Evolutionary conservation across 345 rosid species (phyloP).

Genomic region (Camelina hispida): DNA sequence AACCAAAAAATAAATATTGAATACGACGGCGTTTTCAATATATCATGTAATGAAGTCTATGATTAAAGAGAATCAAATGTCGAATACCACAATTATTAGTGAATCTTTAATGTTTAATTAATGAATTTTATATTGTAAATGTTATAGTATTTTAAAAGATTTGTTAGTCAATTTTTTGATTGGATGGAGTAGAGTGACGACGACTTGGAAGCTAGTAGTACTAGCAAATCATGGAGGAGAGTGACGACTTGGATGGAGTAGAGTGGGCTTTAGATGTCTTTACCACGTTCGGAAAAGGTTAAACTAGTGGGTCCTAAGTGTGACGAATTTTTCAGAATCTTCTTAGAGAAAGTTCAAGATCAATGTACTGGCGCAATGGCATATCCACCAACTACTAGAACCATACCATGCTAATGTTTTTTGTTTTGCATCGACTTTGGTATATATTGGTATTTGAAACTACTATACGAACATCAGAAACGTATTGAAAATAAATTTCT

Average conservation of each 20-base stretch:
- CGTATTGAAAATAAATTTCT: neutral
- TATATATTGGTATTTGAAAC: too few species aligned
- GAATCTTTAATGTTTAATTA: neutral
- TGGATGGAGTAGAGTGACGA: constrained; percentile 10
- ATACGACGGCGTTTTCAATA: neutral
- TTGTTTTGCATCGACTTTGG: neutral
- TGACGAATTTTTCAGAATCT: constrained; percentile 33
- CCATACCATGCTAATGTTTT: neutral
- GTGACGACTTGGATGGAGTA: too few species aligned
- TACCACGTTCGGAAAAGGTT: neutral
- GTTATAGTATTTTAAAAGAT: too few species aligned
- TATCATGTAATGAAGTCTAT: neutral
- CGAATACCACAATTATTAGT: neutral
- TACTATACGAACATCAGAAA: neutral
- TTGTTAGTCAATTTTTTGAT: neutral
- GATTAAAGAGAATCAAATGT: neutral
- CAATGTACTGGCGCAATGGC: constrained; percentile 3
- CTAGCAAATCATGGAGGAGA: neutral
- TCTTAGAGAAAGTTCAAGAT: constrained; percentile 5
- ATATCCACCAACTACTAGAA: neutral
- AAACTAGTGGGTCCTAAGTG: constrained; percentile 19
- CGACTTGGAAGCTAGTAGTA: constrained; percentile 10
- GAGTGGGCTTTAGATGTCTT: neutral
- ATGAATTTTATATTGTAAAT: too few species aligned
- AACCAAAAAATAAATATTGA: neutral